These are phyloP conservation scores for Mallotus repandus DNA, from an alignment of 441 rosid species.

Conservation along the genomic window DNA sequence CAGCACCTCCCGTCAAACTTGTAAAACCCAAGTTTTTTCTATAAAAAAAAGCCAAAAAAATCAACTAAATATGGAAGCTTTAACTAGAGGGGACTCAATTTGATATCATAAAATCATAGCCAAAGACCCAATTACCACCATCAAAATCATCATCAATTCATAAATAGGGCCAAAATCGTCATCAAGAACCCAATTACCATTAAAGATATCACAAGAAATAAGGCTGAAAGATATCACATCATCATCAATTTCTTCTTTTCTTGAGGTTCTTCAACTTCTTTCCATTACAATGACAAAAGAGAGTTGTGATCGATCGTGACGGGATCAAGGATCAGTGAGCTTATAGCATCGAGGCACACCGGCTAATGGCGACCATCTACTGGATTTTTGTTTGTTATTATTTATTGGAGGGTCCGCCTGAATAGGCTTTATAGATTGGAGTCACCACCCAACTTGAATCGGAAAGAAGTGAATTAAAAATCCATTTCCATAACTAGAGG, in stretches of 20 bases:
- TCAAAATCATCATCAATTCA: constrained; percentile 21
- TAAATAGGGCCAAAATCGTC: constrained; percentile 60
- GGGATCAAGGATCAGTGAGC: too few species aligned
- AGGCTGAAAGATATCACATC: constrained; percentile 17
- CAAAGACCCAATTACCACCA: constrained; percentile 35
- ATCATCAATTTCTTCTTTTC: constrained; percentile 23
- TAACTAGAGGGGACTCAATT: not conserved
- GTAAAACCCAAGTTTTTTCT: not conserved
- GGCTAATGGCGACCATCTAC: too few species aligned
- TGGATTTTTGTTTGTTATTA: too few species aligned
- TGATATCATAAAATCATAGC: constrained; percentile 62
- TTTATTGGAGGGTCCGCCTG: too few species aligned
- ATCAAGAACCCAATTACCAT: constrained; percentile 57
- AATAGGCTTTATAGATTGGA: too few species aligned
- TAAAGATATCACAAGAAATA: constrained; percentile 58
- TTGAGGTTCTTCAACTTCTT: constrained; percentile 27
- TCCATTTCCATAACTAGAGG: too few species aligned
- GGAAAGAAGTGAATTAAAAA: too few species aligned
- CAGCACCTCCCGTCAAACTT: constrained; percentile 68
- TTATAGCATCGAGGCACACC: too few species aligned
- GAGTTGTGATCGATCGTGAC: too few species aligned
- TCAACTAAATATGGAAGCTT: not conserved
- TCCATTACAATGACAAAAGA: constrained; percentile 40
- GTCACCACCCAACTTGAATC: too few species aligned
- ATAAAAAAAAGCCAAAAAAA: not conserved